These are phyloP conservation scores for Neonectria coccinea DNA, from an alignment of 2,329 filamentous ascomycete species.

Conservation along the genomic window DNA sequence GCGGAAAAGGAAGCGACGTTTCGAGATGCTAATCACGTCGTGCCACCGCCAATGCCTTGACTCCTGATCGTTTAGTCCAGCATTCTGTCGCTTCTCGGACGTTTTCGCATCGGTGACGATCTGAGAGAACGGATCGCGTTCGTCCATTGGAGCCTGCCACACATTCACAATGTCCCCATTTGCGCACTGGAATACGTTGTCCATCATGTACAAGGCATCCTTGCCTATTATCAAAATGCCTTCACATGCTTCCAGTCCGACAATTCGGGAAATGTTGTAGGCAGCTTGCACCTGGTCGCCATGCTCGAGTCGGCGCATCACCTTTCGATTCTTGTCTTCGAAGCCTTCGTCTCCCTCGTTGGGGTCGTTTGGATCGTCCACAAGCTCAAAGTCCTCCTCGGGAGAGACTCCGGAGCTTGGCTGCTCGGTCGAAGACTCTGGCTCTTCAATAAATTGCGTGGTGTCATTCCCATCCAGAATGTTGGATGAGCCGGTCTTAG, in stretches of 20 bases:
- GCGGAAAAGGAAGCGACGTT: conserved; percentile 92
- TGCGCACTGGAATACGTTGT: conserved; percentile 94
- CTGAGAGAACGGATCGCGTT: conserved; percentile 94
- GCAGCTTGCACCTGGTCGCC: conserved; percentile 94
- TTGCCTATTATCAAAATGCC: conserved; percentile 94
- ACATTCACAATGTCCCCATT: conserved; percentile 98
- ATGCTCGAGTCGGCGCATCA: conserved; percentile 91
- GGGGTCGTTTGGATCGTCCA: conserved; percentile 90
- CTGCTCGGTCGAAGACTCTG: conserved; percentile 37
- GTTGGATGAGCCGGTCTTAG: conserved; percentile 34
- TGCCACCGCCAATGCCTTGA: conserved; percentile 93
- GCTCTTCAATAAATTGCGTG: conserved; percentile 40
- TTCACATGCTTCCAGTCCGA: conserved; percentile 93
- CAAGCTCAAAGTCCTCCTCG: conserved; percentile 95
- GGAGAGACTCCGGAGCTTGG: conserved; percentile 50
- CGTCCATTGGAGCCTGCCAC: conserved; percentile 90
- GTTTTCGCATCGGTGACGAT: conserved; percentile 81
- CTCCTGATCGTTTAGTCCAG: conserved; percentile 74
- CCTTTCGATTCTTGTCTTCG: conserved; percentile 98
- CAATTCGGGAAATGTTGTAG: conserved; percentile 94
- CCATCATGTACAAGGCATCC: conserved; percentile 91
- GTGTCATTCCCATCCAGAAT: conserved; percentile 39
- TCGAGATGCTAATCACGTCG: conserved; percentile 94
- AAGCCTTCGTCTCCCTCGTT: conserved; percentile 81
- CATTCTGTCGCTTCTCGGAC: conserved; percentile 70